Conservation (phyloP, 2,329 filamentous ascomycete species). For the Zelopaecilomyces penicillatus region DNA sequence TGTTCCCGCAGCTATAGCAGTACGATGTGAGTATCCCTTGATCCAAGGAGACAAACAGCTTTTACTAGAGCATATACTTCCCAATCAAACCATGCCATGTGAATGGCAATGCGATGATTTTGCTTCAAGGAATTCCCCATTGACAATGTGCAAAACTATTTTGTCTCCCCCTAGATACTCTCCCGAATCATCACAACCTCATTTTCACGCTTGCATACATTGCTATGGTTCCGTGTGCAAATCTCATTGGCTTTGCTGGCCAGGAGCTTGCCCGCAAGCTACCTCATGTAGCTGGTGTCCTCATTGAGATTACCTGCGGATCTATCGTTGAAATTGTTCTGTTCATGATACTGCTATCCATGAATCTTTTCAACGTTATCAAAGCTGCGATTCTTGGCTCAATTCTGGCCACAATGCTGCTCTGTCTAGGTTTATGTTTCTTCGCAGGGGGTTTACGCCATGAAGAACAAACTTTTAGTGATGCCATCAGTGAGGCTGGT, state of each 20-base stretch:
- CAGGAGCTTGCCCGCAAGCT: conserved; percentile 73
- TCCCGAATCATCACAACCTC: conserved; percentile 29
- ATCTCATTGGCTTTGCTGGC: conserved; percentile 40
- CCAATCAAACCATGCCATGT: too few species aligned
- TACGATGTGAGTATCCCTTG: conserved; percentile 31
- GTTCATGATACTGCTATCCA: conserved; percentile 6
- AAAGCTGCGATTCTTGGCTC: conserved; percentile 78
- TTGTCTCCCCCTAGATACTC: too few species aligned
- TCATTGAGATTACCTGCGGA: conserved; percentile 56
- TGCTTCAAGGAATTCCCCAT: too few species aligned
- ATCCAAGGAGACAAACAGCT: too few species aligned
- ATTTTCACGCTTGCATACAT: conserved; percentile 42
- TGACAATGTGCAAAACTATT: too few species aligned
- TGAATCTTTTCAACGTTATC: conserved; percentile 76
- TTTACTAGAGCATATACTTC: too few species aligned
- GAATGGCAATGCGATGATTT: too few species aligned
- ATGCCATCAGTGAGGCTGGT: conserved; percentile 70
- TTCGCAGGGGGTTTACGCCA: conserved; percentile 63
- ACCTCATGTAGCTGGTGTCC: conserved; percentile 60
- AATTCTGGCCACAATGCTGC: conserved; percentile 70
- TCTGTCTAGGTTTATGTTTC: conserved; percentile 78
- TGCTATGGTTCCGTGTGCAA: conserved; percentile 44
- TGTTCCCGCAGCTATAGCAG: conserved; percentile 38
- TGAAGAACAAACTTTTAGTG: conserved; percentile 63
- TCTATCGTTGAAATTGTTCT: conserved; percentile 36